Evolutionary conservation across 2,329 filamentous ascomycete species (phyloP).

Genomic region (Sclerotiophoma versabilis): DNA sequence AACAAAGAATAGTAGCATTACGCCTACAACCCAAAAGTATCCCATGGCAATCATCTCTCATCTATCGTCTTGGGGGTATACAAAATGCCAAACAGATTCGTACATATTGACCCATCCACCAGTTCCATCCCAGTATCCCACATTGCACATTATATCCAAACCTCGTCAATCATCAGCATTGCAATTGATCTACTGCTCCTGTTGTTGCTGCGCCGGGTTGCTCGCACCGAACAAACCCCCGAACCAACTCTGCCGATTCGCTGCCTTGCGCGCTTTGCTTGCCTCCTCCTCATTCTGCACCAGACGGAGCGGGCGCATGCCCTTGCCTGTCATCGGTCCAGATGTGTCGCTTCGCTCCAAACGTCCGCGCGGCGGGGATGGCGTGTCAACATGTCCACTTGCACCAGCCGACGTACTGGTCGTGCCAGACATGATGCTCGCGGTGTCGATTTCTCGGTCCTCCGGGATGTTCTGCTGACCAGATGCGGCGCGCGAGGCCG

Average conservation of each 20-base stretch:
- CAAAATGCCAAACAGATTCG: conserved; percentile 15
- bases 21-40: conserved; percentile 1
- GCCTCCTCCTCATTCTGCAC: conserved; percentile 72
- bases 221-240: conserved; percentile 52
- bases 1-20: conserved; percentile 10
- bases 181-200: conserved; percentile 19
- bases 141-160: conserved; percentile 17
- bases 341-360: conserved; percentile 48
- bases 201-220: conserved; percentile 34
- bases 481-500: conserved; percentile 51
- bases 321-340: conserved; percentile 63
- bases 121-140: neutral
- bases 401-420: conserved; percentile 29
- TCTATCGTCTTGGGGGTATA: conserved; percentile 18
- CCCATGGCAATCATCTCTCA: conserved; percentile 6
- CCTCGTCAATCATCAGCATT: conserved; percentile 8
- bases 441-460: conserved; percentile 41
- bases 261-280: conserved; percentile 50
- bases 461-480: conserved; percentile 40
- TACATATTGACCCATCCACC: conserved; percentile 5
- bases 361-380: conserved; percentile 65
- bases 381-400: conserved; percentile 45
- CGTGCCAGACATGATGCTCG: conserved; percentile 20
- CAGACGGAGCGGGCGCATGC: conserved; percentile 83
- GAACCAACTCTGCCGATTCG: conserved; percentile 57